A percentile compares a stretch with the other conserved stretches of the same genome.
Conservation (phyloP, 2,329 filamentous ascomycete species). For the Pseudonectria buxi region DNA sequence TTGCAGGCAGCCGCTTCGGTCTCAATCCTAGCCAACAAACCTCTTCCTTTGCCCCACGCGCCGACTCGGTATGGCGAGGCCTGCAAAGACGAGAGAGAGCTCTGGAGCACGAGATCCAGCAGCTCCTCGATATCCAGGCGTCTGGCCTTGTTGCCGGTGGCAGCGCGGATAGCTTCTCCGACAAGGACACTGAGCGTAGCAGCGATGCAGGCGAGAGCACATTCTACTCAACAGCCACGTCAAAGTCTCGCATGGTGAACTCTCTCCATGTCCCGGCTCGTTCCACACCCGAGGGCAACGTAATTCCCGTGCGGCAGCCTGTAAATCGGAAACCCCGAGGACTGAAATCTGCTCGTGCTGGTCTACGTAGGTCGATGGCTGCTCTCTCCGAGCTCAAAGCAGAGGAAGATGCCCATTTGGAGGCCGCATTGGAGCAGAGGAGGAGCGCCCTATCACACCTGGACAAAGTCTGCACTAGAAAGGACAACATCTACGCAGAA, state of each 20-base stretch:
- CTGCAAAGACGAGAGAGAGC: conserved; percentile 40
- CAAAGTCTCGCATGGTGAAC: conserved; percentile 33
- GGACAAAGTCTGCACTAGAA: conserved; percentile 43
- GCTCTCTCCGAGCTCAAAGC: conserved; percentile 59
- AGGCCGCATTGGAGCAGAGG: conserved; percentile 48
- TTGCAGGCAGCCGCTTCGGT: conserved; percentile 28
- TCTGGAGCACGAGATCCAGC: conserved; percentile 41
- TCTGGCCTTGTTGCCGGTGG: conserved; percentile 35
- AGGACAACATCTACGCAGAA: conserved; percentile 43
- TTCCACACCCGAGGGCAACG: conserved; percentile 36
- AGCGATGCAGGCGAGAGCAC: conserved; percentile 37
- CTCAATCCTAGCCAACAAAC: conserved; percentile 19
- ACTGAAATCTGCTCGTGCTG: conserved; percentile 56
- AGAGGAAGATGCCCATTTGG: conserved; percentile 59
- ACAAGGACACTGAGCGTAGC: conserved; percentile 23
- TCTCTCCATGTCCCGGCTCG: conserved; percentile 36
- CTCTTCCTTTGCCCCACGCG: conserved; percentile 13
- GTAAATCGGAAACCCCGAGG: conserved; percentile 42
- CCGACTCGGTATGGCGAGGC: conserved; percentile 41
- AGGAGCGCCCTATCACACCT: conserved; percentile 53
- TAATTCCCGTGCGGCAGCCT: conserved; percentile 57
- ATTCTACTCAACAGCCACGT: conserved; percentile 32
- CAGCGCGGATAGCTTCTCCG: conserved; percentile 14
- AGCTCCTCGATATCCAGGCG: conserved; percentile 43
- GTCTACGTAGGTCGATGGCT: conserved; percentile 56